Evolutionary conservation across 2,329 filamentous ascomycete species (phyloP).

Genomic region (Fusarium praegraminearum): DNA sequence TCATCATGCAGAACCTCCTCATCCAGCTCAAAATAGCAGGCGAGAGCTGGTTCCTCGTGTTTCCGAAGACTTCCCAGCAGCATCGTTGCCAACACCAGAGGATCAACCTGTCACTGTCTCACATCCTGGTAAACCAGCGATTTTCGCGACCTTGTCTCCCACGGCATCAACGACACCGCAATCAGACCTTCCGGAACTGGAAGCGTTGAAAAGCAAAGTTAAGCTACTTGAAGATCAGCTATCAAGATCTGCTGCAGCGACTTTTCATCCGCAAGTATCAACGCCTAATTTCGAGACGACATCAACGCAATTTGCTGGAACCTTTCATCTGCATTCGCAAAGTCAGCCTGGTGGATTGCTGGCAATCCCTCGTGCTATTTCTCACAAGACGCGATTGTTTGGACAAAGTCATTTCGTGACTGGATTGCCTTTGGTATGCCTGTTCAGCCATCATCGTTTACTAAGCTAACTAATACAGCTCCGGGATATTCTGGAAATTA

Average conservation of each 20-base stretch:
- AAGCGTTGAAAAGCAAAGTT: slow-evolving; percentile 25
- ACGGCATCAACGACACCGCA: not conserved
- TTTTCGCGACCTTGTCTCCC: not conserved
- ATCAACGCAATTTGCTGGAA: slow-evolving; percentile 55
- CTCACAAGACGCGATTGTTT: slow-evolving; percentile 68
- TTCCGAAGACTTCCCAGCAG: accelerated
- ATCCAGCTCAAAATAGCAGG: not conserved
- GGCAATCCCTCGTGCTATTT: slow-evolving; percentile 57
- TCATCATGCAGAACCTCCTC: not conserved
- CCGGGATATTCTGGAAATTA: slow-evolving; percentile 57
- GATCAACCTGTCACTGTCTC: not conserved
- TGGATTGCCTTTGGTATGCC: slow-evolving; percentile 58
- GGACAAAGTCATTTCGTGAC: slow-evolving; percentile 71
- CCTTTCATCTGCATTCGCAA: slow-evolving; percentile 58
- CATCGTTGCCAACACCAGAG: not conserved
- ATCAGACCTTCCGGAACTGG: slow-evolving; percentile 27
- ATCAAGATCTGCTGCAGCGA: not conserved
- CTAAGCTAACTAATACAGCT: slow-evolving; percentile 48
- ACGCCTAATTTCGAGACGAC: slow-evolving; percentile 48
- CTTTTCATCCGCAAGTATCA: not conserved
- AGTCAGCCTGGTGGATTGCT: slow-evolving; percentile 47
- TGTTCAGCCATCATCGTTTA: accelerated
- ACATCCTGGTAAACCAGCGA: not conserved
- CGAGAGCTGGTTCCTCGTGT: not conserved
- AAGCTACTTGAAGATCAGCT: slow-evolving; percentile 34